Base-by-base conservation (phyloP, 2,329 filamentous ascomycete genomes). In the Colletotrichum australisinense region DNA sequence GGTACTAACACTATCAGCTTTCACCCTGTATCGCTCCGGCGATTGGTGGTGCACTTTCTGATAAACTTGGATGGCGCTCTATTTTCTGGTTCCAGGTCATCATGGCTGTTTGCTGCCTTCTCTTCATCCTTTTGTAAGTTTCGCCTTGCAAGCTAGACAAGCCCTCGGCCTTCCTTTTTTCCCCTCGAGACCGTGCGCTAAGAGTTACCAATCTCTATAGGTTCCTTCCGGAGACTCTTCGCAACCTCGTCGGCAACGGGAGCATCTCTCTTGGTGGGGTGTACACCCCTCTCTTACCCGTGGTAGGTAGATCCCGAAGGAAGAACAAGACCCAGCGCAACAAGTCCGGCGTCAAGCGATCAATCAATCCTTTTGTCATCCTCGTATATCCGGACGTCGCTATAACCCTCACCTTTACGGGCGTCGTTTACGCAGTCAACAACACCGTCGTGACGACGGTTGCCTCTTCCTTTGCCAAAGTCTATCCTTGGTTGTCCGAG, bases 51-150 rank as follows among this genome's bases (percentile, higher is more conserved):
- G 77, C 85, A 0, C 74, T 90, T 0, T 81, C 84, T 0, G 83
- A 86, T 60, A 82, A 83, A 53, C 75, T 89, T 0, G 88, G 87
- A 0, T 90, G 88, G 87, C 79, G 83, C 52, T 81, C 83, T 1
- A 84, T 89, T 7, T 90, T 90, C 74, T 89, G 87, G 86, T 87
- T 89, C 70, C 80, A 90, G 5, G 80, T 85, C 35, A 88, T 89
- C 24, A 80, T 86, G 63, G 79, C 83, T 0, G 84, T 80, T 0
- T 77, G 78, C 2, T 84, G 81, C 65, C 76, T 84, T 30, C 42
- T 82, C 2, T 78, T 82, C 3, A 81, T 84, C 46, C 65, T 83
- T 3, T 53, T 79, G 68, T 72, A 35, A 38, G 67, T 35, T 14
- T 7, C 9, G 5, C 26, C 16, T 8, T 3, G 4, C 16, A 1